Evolutionary conservation across 2,329 filamentous ascomycete genomes (phyloP).

Genomic region (Apiospora koreana): DNA sequence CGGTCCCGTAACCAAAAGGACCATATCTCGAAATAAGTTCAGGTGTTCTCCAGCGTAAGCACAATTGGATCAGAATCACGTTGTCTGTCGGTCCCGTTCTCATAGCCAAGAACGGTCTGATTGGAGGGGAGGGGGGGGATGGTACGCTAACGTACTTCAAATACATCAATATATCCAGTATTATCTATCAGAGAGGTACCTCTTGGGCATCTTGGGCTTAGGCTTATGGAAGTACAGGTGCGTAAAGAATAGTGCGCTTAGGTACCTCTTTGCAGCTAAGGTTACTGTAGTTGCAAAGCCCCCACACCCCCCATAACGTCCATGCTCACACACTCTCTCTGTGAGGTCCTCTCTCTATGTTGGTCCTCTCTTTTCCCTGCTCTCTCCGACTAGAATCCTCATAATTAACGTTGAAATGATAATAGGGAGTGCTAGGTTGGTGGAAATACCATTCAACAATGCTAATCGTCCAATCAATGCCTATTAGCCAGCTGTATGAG

Average conservation of each 20-base stretch:
- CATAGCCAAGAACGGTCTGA: neutral
- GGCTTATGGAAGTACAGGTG: neutral
- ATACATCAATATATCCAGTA: too few relatives aligned
- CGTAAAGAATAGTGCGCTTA: neutral
- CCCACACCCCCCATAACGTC: slow-evolving; percentile 5
- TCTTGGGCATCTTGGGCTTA: too few relatives aligned
- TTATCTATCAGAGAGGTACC: neutral
- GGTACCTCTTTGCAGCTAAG: neutral
- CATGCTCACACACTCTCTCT: neutral
- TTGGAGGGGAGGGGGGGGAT: neutral
- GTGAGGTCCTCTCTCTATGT: neutral
- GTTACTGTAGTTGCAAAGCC: neutral
- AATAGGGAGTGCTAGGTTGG: neutral
- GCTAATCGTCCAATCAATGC: neutral
- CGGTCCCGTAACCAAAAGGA: neutral
- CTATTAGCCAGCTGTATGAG: neutral
- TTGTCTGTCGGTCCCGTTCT: neutral
- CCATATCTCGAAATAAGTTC: neutral
- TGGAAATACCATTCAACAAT: neutral
- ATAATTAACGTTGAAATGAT: neutral
- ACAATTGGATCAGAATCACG: neutral
- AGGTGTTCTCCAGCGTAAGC: neutral
- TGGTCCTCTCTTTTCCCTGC: neutral
- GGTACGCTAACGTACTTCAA: neutral
- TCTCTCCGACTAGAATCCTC: neutral